A percentile compares a stretch with the other conserved stretches of the same genome.
phyloP scores from a whole-genome alignment of 306 rosid species.

The Quercus dentata region DNA sequence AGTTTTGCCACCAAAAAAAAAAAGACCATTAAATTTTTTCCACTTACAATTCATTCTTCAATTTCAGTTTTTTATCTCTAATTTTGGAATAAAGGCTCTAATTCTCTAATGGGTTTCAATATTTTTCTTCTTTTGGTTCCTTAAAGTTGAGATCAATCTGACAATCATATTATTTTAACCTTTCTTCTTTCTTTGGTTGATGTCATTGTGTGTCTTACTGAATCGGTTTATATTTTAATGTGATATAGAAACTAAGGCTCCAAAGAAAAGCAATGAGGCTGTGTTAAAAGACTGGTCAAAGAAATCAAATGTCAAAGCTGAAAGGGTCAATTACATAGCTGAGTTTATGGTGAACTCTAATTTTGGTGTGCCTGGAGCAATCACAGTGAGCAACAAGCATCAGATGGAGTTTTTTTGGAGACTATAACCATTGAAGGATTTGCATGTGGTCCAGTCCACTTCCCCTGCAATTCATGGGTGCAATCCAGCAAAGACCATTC shows the following conservation, averaged over 20 bases:
- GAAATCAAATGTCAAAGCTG: constrained; percentile 58
- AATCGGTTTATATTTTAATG: neutral
- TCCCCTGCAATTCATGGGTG: constrained; percentile 89
- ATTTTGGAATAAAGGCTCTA: neutral
- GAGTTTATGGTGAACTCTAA: constrained; percentile 68
- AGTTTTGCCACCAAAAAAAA: no score
- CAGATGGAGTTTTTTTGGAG: constrained; percentile 74
- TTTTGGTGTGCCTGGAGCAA: constrained; percentile 86
- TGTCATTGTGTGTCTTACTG: neutral
- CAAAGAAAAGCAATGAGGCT: constrained; percentile 71
- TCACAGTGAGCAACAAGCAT: constrained; percentile 71
- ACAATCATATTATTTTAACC: neutral
- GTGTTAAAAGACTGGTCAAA: constrained; percentile 79
- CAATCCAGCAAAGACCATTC: constrained; percentile 78
- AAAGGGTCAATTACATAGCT: constrained; percentile 82
- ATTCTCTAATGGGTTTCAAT: neutral
- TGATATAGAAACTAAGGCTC: constrained; percentile 49
- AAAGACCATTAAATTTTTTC: neutral
- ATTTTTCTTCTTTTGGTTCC: neutral
- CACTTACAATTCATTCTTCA: neutral
- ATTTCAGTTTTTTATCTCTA: neutral
- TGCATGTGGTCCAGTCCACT: constrained; percentile 70
- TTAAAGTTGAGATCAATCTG: neutral
- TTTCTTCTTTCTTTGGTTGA: neutral
- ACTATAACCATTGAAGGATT: constrained; percentile 81